phyloP scores from a whole-genome alignment of 1,284 basidiomycete species.

The Leccinum ponderosum region DNA sequence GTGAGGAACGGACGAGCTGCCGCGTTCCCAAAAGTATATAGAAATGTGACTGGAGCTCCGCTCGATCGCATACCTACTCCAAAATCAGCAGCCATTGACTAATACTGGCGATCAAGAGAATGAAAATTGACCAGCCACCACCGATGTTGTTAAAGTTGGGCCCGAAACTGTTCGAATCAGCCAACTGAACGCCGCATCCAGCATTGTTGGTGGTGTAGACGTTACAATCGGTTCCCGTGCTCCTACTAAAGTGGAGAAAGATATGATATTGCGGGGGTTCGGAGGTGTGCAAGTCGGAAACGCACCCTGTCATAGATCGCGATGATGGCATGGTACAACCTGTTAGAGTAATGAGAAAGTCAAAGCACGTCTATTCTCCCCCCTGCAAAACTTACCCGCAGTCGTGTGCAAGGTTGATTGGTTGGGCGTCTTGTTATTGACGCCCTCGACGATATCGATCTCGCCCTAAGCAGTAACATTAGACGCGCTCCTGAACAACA shows the following conservation, averaged over 20 bases:
- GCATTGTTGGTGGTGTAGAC: slow-evolving; percentile 53
- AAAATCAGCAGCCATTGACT: neutral
- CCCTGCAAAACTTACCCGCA: slow-evolving; percentile 13
- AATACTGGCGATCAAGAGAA: neutral
- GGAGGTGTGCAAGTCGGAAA: neutral
- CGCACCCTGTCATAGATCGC: slow-evolving; percentile 52
- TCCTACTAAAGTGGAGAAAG: slow-evolving; percentile 31
- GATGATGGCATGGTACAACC: slow-evolving; percentile 61
- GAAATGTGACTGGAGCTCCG: slow-evolving; percentile 12
- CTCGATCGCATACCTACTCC: slow-evolving; percentile 27
- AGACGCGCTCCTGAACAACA: neutral
- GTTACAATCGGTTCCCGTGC: slow-evolving; percentile 51
- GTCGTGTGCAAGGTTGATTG: slow-evolving; percentile 65
- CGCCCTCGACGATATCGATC: slow-evolving; percentile 70
- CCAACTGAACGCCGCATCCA: slow-evolving; percentile 61
- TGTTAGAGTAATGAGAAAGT: slow-evolving; percentile 16
- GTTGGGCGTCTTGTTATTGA: slow-evolving; percentile 59
- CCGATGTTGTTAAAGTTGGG: slow-evolving; percentile 60
- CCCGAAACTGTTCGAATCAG: slow-evolving; percentile 52
- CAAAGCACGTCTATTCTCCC: neutral
- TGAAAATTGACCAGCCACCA: slow-evolving; percentile 51
- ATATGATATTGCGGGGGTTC: neutral
- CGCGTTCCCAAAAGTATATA: slow-evolving; percentile 30
- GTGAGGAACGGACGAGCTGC: slow-evolving; percentile 14
- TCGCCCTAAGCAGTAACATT: slow-evolving; percentile 39